A percentile compares a stretch with the other conserved stretches of the same genome.
These are phyloP conservation scores for Royoungia palumana DNA, from an alignment of 768 basidiomycete genomes.

Conservation along the genomic window DNA sequence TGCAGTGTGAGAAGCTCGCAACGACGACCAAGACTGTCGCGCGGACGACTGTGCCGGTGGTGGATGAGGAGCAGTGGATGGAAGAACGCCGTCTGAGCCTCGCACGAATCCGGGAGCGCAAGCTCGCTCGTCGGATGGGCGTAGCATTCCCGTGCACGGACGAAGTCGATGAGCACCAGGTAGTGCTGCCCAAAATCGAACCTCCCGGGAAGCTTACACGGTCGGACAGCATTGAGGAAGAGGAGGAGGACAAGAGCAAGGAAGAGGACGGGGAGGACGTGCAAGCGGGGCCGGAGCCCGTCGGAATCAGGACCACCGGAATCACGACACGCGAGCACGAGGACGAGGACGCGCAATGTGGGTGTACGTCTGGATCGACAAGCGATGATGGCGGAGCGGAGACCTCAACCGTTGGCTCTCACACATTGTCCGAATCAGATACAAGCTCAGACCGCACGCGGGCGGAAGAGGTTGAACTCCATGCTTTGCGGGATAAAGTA, in stretches of 20 bases:
- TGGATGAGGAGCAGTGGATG: constrained; percentile 36
- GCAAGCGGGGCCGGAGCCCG: background rate
- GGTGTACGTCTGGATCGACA: background rate
- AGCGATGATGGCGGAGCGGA: constrained; percentile 22
- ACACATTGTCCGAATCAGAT: constrained; percentile 22
- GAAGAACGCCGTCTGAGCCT: constrained; percentile 33
- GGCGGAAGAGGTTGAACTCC: constrained; percentile 24
- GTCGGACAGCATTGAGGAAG: constrained; percentile 34
- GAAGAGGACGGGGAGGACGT: constrained; percentile 6
- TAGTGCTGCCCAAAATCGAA: constrained; percentile 18
- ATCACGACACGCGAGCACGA: background rate
- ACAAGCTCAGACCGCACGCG: constrained; percentile 28
- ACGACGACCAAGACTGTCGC: constrained; percentile 1
- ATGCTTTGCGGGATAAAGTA: constrained; percentile 27
- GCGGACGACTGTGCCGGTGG: constrained; percentile 4
- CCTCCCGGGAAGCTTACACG: constrained; percentile 23
- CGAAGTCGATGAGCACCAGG: constrained; percentile 13
- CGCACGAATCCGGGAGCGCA: constrained; percentile 30
- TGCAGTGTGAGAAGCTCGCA: constrained; percentile 23
- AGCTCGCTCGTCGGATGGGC: constrained; percentile 31
- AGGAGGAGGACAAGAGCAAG: constrained; percentile 26
- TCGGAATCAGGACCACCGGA: constrained; percentile 1
- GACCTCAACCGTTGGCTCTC: constrained; percentile 19
- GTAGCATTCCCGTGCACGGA: constrained; percentile 16
- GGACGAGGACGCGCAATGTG: background rate